Base-by-base conservation (phyloP, 2,329 filamentous ascomycete genomes). In the Pezicula radicicola region DNA sequence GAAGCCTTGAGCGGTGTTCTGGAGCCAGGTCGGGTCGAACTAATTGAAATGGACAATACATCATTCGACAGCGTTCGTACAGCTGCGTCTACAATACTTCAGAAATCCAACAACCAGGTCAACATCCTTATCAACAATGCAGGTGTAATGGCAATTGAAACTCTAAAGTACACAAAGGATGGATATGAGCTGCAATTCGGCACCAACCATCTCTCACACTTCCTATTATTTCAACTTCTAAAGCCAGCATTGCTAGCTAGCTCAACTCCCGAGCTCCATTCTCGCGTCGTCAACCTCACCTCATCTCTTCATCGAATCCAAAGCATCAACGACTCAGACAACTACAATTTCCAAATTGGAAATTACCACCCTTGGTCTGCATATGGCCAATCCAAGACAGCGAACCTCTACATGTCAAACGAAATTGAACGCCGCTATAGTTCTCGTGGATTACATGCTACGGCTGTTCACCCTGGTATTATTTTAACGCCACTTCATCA, bases 121-220 rank as follows among this genome's bases (percentile, higher is more conserved):
- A 68, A 72, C 44, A 55, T 70, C 16, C 55, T 64, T 1, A 50
- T 64, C 39, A 54, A 50, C 37, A 65, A 65, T 48, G 62, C 63
- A 4, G 60, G 63, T 49, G 46, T 58, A 19, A 57, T 60, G 56
- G 54, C 51, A 9, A 7, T 60, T 1, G 48, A 46, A n/a, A 48
- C 54, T 37, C 64, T 71, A 15, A 54, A 70, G 16, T 46, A 54
- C 21, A 79, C 74, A 1, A 56, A 57, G 19, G 75, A 79, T 53
- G 75, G 75, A 25, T 74, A 72, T 60, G 78, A 83, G 55, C 62
- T 63, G 0, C 77, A 82, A 51, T 75, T 82, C 53, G 77, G 71
- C 45, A 74, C 70, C 15, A 81, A 81, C 60, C 74, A 82, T 58
- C 67, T 83, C 4, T 70, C 66, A 16, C 76, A 81, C 55, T 82